These are phyloP conservation scores for Starmerella asiatica DNA, from an alignment of 805 yeast genomes.

Conservation along the genomic window DNA sequence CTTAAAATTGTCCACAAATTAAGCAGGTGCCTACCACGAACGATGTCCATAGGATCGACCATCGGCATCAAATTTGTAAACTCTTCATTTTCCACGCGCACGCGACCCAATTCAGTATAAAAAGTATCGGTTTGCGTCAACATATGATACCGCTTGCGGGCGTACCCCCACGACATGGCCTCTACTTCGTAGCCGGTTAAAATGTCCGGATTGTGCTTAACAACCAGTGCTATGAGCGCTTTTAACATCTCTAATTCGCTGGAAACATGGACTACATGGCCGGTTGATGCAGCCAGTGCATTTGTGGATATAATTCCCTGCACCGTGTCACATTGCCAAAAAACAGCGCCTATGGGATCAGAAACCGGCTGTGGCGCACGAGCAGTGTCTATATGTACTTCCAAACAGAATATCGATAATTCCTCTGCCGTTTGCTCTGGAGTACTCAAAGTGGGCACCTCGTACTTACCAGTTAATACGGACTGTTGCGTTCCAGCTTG, in stretches of 20 bases:
- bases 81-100: conserved; percentile 1
- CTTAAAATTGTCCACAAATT: conserved; percentile 74
- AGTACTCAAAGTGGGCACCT: conserved; percentile 10
- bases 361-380: conserved; percentile 49
- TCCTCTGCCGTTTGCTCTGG: conserved; percentile 20
- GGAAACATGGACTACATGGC: conserved; percentile 26
- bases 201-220: conserved; percentile 71
- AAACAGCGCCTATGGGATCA: conserved; percentile 47
- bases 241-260: conserved; percentile 48
- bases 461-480: conserved; percentile 3
- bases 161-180: conserved; percentile 76
- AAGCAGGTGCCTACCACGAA: conserved; percentile 71
- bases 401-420: conserved; percentile 49
- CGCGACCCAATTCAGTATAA: conserved; percentile 14
- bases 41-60: conserved; percentile 29
- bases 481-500: not conserved
- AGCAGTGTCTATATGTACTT: conserved; percentile 48
- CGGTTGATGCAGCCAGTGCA: too few species aligned
- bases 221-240: conserved; percentile 42
- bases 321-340: conserved; percentile 38
- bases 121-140: conserved; percentile 3
- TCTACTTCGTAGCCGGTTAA: conserved; percentile 76
- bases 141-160: conserved; percentile 44
- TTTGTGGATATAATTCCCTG: not conserved
- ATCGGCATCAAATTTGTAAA: not conserved